Percentiles rank a stretch among this genome's conserved stretches.
phyloP scores from a whole-genome alignment of 768 basidiomycete species.

The Pleurotus tuoliensis region DNA sequence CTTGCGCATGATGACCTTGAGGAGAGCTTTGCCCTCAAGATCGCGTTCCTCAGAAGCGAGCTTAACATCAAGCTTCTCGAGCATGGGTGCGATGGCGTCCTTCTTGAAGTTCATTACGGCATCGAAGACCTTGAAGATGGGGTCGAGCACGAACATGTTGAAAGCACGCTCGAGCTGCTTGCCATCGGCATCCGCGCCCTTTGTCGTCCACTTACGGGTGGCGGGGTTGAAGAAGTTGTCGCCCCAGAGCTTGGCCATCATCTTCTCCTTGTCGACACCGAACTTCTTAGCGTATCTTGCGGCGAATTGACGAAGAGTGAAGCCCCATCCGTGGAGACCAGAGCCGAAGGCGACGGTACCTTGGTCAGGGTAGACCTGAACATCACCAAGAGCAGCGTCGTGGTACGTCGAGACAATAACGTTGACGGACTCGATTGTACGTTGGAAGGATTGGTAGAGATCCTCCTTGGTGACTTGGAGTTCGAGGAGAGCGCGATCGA shows the following conservation, averaged over 20 bases:
- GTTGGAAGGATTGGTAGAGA: conserved; percentile 95
- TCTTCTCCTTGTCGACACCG: conserved; percentile 97
- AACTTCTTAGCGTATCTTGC: conserved; percentile 95
- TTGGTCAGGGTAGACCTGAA: conserved; percentile 97
- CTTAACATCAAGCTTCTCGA: conserved; percentile 95
- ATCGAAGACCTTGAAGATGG: conserved; percentile 98
- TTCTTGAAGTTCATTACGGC: conserved; percentile 99
- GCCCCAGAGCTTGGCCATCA: conserved; percentile 97
- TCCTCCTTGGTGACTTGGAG: conserved; percentile 96
- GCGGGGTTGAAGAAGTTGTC: conserved; percentile 99
- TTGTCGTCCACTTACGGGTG: conserved; percentile 95
- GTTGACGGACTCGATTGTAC: conserved; percentile 97
- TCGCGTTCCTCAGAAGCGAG: conserved; percentile 87
- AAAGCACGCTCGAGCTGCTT: conserved; percentile 97
- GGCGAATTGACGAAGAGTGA: conserved; percentile 98
- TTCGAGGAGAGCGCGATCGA: conserved; percentile 98
- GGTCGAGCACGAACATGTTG: conserved; percentile 97
- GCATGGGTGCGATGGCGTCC: conserved; percentile 75
- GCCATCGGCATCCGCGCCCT: conserved; percentile 68
- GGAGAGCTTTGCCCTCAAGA: conserved; percentile 90
- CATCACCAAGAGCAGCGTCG: conserved; percentile 91
- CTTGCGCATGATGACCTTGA: conserved; percentile 98
- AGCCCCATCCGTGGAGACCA: conserved; percentile 99
- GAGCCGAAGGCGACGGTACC: conserved; percentile 99
- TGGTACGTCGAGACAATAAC: conserved; percentile 98